A percentile compares a stretch with the other conserved stretches of the same genome.
phyloP scores from a whole-genome alignment of 2,329 filamentous ascomycete species.

The Lasiodiplodia theobromae region DNA sequence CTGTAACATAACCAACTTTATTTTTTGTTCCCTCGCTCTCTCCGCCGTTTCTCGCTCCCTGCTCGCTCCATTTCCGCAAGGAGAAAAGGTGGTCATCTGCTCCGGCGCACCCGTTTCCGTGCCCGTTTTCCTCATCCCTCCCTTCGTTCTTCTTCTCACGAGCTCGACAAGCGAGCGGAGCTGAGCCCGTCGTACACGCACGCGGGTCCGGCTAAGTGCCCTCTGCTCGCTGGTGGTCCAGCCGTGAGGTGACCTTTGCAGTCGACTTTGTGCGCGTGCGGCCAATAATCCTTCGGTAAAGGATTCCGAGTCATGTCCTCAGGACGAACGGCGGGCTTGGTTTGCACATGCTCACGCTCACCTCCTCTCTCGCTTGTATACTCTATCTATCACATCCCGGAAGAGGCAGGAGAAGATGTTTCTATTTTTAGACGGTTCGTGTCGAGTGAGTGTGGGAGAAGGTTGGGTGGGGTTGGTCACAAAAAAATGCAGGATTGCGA shows the following conservation, averaged over 20 bases:
- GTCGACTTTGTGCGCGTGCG: not conserved
- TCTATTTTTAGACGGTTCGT: conserved; percentile 11
- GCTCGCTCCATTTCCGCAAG: not conserved
- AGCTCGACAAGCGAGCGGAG: not conserved
- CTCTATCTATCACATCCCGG: not conserved
- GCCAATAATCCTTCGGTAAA: conserved; percentile 20
- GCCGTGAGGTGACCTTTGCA: conserved; percentile 13
- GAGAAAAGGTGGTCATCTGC: conserved; percentile 16
- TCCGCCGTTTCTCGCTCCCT: conserved; percentile 2
- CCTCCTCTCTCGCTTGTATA: not conserved
- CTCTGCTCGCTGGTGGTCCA: not conserved
- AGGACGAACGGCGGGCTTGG: not conserved
- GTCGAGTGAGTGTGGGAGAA: not conserved
- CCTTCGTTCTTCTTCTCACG: not conserved
- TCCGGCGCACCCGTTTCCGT: not conserved
- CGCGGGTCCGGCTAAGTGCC: conserved; percentile 3
- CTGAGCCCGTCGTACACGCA: conserved; percentile 1
- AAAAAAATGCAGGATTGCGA: not conserved
- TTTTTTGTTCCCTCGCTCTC: not conserved
- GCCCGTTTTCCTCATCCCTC: not conserved
- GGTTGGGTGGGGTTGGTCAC: not conserved
- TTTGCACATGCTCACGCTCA: not conserved
- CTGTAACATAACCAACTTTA: not conserved
- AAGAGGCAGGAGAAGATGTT: not conserved
- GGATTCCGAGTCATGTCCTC: conserved; percentile 18